Evolutionary conservation across 1,284 basidiomycete species (phyloP).

Genomic region (Pterulicium gracile): DNA sequence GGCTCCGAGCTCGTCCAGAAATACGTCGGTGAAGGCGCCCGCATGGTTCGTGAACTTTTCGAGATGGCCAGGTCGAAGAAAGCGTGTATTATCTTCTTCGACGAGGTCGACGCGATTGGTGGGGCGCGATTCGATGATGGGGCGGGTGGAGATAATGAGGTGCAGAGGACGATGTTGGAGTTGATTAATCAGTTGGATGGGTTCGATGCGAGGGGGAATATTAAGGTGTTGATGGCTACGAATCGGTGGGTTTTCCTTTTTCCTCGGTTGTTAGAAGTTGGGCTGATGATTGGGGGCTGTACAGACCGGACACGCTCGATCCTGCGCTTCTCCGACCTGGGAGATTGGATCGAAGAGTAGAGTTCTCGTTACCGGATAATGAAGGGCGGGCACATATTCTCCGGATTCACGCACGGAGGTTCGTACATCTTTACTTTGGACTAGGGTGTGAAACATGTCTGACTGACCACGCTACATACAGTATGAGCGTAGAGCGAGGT

Average conservation of each 20-base stretch:
- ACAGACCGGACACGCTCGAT: constrained; percentile 94
- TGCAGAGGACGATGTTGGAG: constrained; percentile 99
- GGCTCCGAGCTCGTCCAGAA: constrained; percentile 99
- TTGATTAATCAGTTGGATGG: constrained; percentile 98
- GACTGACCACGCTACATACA: too few species aligned
- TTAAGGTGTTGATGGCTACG: constrained; percentile 99
- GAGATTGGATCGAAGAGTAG: constrained; percentile 90
- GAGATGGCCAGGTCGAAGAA: constrained; percentile 99
- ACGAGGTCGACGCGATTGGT: constrained; percentile 96
- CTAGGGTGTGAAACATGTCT: constrained; percentile 9
- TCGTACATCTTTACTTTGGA: neutral
- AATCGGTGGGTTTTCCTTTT: constrained; percentile 54
- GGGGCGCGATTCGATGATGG: constrained; percentile 99
- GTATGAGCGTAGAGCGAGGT: constrained; percentile 96
- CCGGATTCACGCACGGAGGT: constrained; percentile 93
- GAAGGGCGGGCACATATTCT: constrained; percentile 97
- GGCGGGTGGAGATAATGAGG: constrained; percentile 98
- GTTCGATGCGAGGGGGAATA: constrained; percentile 97
- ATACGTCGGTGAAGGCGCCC: constrained; percentile 97
- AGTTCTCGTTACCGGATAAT: constrained; percentile 92
- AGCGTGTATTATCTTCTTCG: constrained; percentile 99
- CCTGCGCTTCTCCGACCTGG: constrained; percentile 95
- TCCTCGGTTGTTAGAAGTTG: neutral
- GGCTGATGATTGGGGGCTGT: constrained; percentile 1
- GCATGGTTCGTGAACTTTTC: constrained; percentile 98